These are phyloP conservation scores for Trichoderma harzianum DNA, from an alignment of 2,329 filamentous ascomycete genomes.

Conservation along the genomic window DNA sequence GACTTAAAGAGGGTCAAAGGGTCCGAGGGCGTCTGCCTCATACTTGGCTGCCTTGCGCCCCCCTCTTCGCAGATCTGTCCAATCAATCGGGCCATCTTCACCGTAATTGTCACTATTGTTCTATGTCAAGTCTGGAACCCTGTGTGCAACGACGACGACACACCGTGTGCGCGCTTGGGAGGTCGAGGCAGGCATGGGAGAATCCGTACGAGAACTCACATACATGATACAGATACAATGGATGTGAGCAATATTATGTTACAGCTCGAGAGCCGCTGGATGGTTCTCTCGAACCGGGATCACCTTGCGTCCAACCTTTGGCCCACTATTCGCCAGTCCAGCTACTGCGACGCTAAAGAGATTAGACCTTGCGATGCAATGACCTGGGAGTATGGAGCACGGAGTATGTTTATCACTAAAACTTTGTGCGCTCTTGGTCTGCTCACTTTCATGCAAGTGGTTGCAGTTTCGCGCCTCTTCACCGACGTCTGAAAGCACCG, in stretches of 20 bases:
- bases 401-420: slow-evolving; percentile 11
- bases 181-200: slow-evolving; percentile 6
- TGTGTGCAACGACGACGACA: slow-evolving; percentile 6
- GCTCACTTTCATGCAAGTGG: slow-evolving; percentile 15
- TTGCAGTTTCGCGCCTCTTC: slow-evolving; percentile 15
- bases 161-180: slow-evolving; percentile 8
- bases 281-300: slow-evolving; percentile 1
- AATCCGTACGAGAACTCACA: background rate
- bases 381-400: slow-evolving; percentile 1
- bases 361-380: slow-evolving; percentile 5
- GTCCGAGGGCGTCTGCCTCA: slow-evolving; percentile 18
- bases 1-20: slow-evolving; percentile 15
- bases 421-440: slow-evolving; percentile 12
- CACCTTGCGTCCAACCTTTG: slow-evolving; percentile 5
- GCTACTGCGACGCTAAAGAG: slow-evolving; percentile 14
- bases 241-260: slow-evolving; percentile 9
- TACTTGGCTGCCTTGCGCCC: slow-evolving; percentile 14
- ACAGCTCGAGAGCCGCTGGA: slow-evolving; percentile 7
- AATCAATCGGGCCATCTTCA: slow-evolving; percentile 19
- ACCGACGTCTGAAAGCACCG: slow-evolving; percentile 13
- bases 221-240: background rate
- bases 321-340: slow-evolving; percentile 10
- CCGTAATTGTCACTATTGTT: slow-evolving; percentile 18
- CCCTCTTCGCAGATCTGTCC: slow-evolving; percentile 12
- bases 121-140: slow-evolving; percentile 16